Evolutionary conservation across 257 asterid species (phyloP).

Genomic region (Solanum gandarillasii): DNA sequence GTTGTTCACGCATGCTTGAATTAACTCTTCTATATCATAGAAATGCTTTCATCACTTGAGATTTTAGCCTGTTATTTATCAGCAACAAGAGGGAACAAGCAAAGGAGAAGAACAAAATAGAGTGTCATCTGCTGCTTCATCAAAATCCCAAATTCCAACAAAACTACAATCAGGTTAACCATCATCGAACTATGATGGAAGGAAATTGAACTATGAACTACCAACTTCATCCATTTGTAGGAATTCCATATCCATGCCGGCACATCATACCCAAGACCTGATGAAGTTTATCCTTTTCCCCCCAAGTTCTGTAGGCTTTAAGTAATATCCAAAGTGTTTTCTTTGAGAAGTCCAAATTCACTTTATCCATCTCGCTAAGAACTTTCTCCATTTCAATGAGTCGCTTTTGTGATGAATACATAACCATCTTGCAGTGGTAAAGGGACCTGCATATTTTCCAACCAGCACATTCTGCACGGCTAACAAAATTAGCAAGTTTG

Average conservation of each 20-base stretch:
- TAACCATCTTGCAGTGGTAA: conserved; percentile 79
- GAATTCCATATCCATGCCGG: conserved; percentile 48
- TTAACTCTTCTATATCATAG: background rate
- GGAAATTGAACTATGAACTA: background rate
- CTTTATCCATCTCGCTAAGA: conserved; percentile 54
- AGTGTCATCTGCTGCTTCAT: background rate
- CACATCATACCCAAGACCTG: conserved; percentile 58
- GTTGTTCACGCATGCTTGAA: background rate
- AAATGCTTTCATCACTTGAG: background rate
- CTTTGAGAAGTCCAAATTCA: conserved; percentile 37
- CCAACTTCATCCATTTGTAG: conserved; percentile 12
- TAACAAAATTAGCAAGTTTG: conserved; percentile 50
- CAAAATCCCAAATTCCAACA: background rate
- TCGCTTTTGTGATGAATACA: conserved; percentile 60
- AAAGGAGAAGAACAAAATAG: background rate
- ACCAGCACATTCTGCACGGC: conserved; percentile 55
- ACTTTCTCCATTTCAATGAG: conserved; percentile 80
- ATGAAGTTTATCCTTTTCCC: conserved; percentile 41
- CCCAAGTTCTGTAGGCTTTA: conserved; percentile 37
- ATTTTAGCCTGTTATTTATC: background rate
- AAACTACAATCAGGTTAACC: background rate
- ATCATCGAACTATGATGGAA: background rate
- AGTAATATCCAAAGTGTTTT: conserved; percentile 60
- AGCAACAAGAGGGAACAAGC: background rate
- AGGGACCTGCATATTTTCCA: conserved; percentile 69